A percentile compares a stretch with the other conserved stretches of the same genome.
Evolutionary conservation across 176 grass and related monocot species (phyloP).

Genomic region (maize (Zea mays)): Zm-B73-REFERENCE-NAM-5.0 NC_050105.1:145204501-145205000

Average conservation of each 20-base stretch:
- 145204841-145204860: no score
- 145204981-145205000: background rate
- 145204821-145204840: background rate
- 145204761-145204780: background rate
- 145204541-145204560: background rate
- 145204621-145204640: background rate
- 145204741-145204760: background rate
- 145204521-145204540: background rate
- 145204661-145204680: background rate
- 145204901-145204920: background rate
- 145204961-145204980: background rate
- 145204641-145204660: background rate
- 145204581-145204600: background rate
- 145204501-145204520: background rate
- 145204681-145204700: background rate
- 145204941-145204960: background rate
- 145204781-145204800: background rate
- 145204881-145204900: background rate
- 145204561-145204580: background rate
- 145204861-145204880: background rate
- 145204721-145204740: constrained; percentile 1
- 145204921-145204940: background rate
- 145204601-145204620: background rate
- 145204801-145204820: background rate
- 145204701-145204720: background rate